Conservation (phyloP, 1,139 yeast species). For the Taphrina pruni region DNA sequence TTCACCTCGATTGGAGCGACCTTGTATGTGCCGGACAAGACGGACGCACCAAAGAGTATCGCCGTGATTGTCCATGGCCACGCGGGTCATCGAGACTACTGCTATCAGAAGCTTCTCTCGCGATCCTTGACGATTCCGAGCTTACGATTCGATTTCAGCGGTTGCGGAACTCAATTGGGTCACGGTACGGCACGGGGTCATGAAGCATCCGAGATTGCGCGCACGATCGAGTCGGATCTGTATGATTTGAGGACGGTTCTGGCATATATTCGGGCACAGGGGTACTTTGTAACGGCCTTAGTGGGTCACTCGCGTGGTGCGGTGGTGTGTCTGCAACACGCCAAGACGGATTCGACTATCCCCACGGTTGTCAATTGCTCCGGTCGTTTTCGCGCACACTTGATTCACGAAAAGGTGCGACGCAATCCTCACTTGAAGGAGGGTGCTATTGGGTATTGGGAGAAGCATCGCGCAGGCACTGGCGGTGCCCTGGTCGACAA, state of each 20-base stretch:
- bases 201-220: slow-evolving; percentile 66
- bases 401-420: slow-evolving; percentile 48
- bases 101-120: slow-evolving; percentile 39
- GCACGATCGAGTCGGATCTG: slow-evolving; percentile 66
- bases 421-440: slow-evolving; percentile 28
- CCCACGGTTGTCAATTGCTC: slow-evolving; percentile 76
- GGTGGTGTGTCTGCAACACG: slow-evolving; percentile 33
- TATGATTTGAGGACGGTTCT: slow-evolving; percentile 54
- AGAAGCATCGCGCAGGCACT: slow-evolving; percentile 33
- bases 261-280: slow-evolving; percentile 48
- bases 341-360: slow-evolving; percentile 56
- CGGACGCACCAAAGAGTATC: slow-evolving; percentile 2
- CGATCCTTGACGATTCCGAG: slow-evolving; percentile 60
- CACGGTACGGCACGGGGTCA: slow-evolving; percentile 18
- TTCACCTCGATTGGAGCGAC: slow-evolving; percentile 26
- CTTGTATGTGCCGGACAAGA: slow-evolving; percentile 22
- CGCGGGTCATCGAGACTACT: slow-evolving; percentile 54
- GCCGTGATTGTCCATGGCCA: slow-evolving; percentile 37
- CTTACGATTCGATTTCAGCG: slow-evolving; percentile 81
- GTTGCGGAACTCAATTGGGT: slow-evolving; percentile 74
- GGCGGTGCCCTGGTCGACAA: slow-evolving; percentile 37
- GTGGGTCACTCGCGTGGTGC: slow-evolving; percentile 76
- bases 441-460: slow-evolving; percentile 33
- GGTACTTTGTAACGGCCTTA: slow-evolving; percentile 52
- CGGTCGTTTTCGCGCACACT: slow-evolving; percentile 59